Conservation (phyloP, 2,329 filamentous ascomycete species). For the Anthostomella pinea region DNA sequence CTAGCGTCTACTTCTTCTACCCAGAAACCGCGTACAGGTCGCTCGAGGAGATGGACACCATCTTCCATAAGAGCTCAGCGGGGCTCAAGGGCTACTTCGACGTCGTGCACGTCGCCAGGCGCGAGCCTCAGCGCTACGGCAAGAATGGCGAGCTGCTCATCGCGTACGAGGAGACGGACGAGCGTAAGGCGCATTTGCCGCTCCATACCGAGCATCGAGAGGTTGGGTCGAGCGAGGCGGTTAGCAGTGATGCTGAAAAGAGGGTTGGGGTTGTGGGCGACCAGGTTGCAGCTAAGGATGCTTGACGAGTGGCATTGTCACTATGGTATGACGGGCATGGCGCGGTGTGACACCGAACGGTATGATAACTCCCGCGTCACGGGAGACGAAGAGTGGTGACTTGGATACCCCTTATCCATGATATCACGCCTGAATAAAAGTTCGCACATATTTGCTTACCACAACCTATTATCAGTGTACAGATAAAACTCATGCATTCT, state of each 20-base stretch:
- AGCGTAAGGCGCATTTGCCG: slow-evolving; percentile 31
- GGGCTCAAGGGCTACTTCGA: slow-evolving; percentile 38
- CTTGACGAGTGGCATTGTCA: not conserved
- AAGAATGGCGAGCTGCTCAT: slow-evolving; percentile 58
- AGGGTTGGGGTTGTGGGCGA: slow-evolving; percentile 6
- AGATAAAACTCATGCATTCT: no score
- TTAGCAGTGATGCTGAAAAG: slow-evolving; percentile 22
- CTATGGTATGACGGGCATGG: no score
- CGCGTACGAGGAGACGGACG: slow-evolving; percentile 40
- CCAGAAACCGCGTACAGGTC: slow-evolving; percentile 63
- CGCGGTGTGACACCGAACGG: no score
- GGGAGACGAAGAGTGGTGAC: no score
- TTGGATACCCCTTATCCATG: no score
- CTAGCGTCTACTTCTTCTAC: slow-evolving; percentile 59
- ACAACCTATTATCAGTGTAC: no score
- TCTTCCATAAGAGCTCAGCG: slow-evolving; percentile 58
- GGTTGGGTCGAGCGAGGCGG: slow-evolving; percentile 6
- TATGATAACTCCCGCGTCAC: no score
- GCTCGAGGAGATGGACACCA: slow-evolving; percentile 65
- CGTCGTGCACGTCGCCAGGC: slow-evolving; percentile 39
- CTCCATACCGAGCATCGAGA: slow-evolving; percentile 14
- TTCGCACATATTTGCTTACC: no score
- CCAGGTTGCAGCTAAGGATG: not conserved
- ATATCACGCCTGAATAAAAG: no score
- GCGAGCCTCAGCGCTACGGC: slow-evolving; percentile 55